Conservation (phyloP, 139 green algal genomes). For the Mychonastes homosphaera region DNA sequence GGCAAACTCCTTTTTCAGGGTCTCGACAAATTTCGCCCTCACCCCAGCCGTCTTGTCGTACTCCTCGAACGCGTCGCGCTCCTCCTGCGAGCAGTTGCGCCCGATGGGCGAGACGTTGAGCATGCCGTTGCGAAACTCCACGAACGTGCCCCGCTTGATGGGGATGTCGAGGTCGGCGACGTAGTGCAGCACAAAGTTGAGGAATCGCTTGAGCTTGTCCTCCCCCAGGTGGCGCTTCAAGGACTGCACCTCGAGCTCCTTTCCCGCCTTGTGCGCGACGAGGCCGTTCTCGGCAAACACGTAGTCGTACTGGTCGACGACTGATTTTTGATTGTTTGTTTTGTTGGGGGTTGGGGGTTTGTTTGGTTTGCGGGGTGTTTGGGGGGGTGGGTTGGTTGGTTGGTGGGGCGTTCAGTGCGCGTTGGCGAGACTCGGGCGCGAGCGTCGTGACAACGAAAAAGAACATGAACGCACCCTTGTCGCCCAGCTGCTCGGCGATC, state of each 20-base stretch:
- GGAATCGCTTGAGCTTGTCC: slow-evolving; percentile 74
- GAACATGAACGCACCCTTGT: slow-evolving; percentile 52
- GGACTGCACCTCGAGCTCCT: slow-evolving; percentile 57
- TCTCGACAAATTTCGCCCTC: slow-evolving; percentile 74
- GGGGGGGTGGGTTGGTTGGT: not conserved
- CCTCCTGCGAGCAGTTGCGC: slow-evolving; percentile 93
- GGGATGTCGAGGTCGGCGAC: slow-evolving; percentile 96
- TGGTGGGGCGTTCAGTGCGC: not conserved
- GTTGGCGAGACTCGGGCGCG: not conserved
- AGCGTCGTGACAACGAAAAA: not conserved
- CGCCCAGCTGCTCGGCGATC: slow-evolving; percentile 93
- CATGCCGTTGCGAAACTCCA: slow-evolving; percentile 99
- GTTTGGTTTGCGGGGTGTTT: not conserved
- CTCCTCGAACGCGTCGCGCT: slow-evolving; percentile 91
- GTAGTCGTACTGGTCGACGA: slow-evolving; percentile 77
- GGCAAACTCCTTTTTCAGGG: slow-evolving; percentile 77
- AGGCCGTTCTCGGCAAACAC: slow-evolving; percentile 97
- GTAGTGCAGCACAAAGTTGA: slow-evolving; percentile 92
- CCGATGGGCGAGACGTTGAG: slow-evolving; percentile 96
- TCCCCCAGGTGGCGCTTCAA: slow-evolving; percentile 57
- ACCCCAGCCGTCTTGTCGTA: slow-evolving; percentile 68
- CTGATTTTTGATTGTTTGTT: too few species aligned
- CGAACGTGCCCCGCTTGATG: slow-evolving; percentile 96
- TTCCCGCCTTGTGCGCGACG: slow-evolving; percentile 78
- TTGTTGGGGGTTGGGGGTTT: too few species aligned